Evolutionary conservation across 768 basidiomycete species (phyloP), one percentile per base, ranked within the genome.

Genomic region (Lactarius akahatsu): DNA sequence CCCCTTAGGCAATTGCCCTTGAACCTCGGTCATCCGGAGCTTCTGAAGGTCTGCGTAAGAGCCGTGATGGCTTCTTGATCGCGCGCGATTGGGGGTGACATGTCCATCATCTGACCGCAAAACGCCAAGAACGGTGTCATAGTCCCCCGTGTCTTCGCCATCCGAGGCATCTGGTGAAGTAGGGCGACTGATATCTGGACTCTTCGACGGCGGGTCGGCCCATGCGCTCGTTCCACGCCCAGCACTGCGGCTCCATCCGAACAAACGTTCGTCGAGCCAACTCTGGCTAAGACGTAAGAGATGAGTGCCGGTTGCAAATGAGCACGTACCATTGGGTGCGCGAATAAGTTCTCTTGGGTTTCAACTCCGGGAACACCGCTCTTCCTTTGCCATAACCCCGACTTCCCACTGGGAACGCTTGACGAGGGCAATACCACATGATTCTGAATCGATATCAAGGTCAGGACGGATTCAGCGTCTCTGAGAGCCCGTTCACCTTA

Each of bases 251-350:
- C 87, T 88, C 94, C 92, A 96, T 50, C 94, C 94, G 74, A 96
- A 96, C 43, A 96, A 82, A 23, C 91, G 86, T 76, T 96, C 94
- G 73, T 96, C 94, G 26, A 96, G 83, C 93, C 93, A 95, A 32
- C 88, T 87, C 79, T 85, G 74, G 32, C 40, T 1, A 55, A 26
- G 20, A 58, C 63, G 57, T 70, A 50, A 65, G 45, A 36, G 28
- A 56, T 26, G 28, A 5, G 54, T 4, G 6, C 9, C 52, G 52
- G 34, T 26, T 20, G 38, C 28, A 36, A 65, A 63, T 36, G 70
- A 43, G 77, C 67, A 77, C 84, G 80, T 61, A 82, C 79, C 90
- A 96, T 94, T 0, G 94, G 94, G 76, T 96, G 94, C n/a, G 86
- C 89, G 41, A 96, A 81, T 26, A 93, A 83, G 60, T 88, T 83